Evolutionary conservation across 306 rosid species (phyloP).

Genomic region (Abrus pulchellus): DNA sequence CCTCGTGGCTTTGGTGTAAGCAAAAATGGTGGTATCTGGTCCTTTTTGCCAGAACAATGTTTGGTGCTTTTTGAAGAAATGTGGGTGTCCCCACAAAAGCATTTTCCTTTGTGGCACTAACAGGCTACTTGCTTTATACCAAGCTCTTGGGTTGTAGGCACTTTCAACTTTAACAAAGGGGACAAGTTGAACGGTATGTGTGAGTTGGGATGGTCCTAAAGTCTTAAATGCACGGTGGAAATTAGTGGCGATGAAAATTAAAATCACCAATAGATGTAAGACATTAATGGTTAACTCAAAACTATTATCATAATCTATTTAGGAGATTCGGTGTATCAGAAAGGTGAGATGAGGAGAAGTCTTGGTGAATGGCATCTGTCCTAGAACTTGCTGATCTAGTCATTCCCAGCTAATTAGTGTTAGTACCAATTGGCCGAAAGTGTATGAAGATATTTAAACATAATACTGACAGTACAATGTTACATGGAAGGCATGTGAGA

Average conservation of each 20-base stretch:
- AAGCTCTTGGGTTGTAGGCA: slow-evolving; percentile 50
- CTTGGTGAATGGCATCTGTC: slow-evolving; percentile 42
- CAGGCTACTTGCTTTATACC: slow-evolving; percentile 43
- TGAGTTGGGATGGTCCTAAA: slow-evolving; percentile 53
- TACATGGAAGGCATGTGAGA: slow-evolving; percentile 32
- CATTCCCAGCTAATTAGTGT: slow-evolving; percentile 47
- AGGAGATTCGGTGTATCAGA: slow-evolving; percentile 49
- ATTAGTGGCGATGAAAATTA: slow-evolving; percentile 38
- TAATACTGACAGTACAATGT: slow-evolving; percentile 32
- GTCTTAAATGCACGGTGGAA: slow-evolving; percentile 48
- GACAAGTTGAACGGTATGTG: slow-evolving; percentile 50
- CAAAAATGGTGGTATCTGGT: slow-evolving; percentile 29
- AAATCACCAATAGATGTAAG: slow-evolving; percentile 38
- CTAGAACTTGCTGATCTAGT: slow-evolving; percentile 46
- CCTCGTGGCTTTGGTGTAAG: slow-evolving; percentile 35
- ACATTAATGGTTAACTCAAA: slow-evolving; percentile 41
- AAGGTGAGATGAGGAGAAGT: slow-evolving; percentile 44
- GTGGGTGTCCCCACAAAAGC: slow-evolving; percentile 51
- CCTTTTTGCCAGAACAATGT: slow-evolving; percentile 37
- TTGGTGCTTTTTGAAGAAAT: slow-evolving; percentile 48
- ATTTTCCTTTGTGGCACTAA: slow-evolving; percentile 42
- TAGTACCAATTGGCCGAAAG: slow-evolving; percentile 17
- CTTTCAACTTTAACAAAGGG: slow-evolving; percentile 52
- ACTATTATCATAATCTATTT: slow-evolving; percentile 48
- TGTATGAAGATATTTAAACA: slow-evolving; percentile 24